Evolutionary conservation across 257 asterid species (phyloP).

Genomic region (Solanum raphanifolium): DNA sequence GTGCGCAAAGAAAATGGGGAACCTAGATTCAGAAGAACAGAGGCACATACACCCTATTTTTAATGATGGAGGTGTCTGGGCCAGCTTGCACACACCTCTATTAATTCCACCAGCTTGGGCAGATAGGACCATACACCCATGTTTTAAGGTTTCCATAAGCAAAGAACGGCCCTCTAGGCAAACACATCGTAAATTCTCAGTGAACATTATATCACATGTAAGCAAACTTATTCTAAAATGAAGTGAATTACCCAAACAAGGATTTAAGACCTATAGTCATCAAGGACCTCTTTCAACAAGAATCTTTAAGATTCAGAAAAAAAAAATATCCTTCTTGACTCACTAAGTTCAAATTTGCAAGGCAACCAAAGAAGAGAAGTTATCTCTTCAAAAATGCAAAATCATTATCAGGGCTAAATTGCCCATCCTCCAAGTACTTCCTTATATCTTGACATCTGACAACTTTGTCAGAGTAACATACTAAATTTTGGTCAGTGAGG

Average conservation of each 20-base stretch:
- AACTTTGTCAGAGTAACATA: background rate
- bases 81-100: background rate
- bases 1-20: background rate
- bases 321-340: background rate
- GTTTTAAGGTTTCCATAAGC: background rate
- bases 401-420: background rate
- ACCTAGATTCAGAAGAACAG: background rate
- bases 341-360: background rate
- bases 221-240: background rate
- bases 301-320: background rate
- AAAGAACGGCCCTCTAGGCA: background rate
- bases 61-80: background rate
- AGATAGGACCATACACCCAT: background rate
- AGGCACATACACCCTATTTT: background rate
- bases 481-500: background rate
- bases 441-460: background rate
- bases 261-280: background rate
- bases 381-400: background rate
- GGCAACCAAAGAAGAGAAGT: background rate
- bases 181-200: background rate
- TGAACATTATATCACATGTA: background rate
- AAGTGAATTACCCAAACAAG: background rate
- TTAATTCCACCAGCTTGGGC: background rate
- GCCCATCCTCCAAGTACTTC: background rate
- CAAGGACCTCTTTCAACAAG: background rate